Evolutionary conservation across 108 stramenopile genomes (phyloP).

Genomic region (Pseudonitzschia multistriata): DNA sequence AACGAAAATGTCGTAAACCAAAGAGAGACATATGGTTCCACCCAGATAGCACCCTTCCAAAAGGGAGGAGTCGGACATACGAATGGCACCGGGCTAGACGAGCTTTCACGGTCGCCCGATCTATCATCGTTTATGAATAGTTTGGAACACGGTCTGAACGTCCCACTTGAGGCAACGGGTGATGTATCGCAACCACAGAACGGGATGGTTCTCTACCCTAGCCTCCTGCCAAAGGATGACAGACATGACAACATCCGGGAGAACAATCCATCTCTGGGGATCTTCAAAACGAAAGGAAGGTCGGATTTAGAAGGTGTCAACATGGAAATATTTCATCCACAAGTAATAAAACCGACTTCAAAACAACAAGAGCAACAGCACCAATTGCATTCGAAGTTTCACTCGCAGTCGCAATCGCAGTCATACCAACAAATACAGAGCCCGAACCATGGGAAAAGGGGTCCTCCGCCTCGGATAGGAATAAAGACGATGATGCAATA

Average conservation of each 20-base stretch:
- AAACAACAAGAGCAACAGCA: neutral
- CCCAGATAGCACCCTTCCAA: neutral
- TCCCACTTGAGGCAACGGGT: neutral
- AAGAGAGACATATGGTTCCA: neutral
- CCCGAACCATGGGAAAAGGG: neutral
- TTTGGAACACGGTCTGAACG: too few species aligned
- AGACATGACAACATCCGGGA: neutral
- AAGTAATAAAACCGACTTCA: neutral
- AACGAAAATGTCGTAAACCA: neutral
- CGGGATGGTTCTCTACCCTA: neutral
- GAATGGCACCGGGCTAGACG: too few species aligned
- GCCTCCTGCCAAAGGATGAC: neutral
- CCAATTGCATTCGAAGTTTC: neutral
- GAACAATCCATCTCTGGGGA: neutral
- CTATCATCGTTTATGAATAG: too few species aligned
- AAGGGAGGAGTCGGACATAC: neutral
- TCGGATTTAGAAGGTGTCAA: neutral
- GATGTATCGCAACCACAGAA: neutral
- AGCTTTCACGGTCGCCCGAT: too few species aligned
- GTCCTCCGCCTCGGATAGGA: neutral
- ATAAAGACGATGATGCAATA: neutral
- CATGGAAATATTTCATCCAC: neutral
- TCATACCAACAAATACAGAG: neutral
- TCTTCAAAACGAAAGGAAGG: neutral
- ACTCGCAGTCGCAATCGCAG: neutral